Conservation (phyloP, 2,329 filamentous ascomycete genomes). For the Ceratocystis diversiconidia region DNA sequence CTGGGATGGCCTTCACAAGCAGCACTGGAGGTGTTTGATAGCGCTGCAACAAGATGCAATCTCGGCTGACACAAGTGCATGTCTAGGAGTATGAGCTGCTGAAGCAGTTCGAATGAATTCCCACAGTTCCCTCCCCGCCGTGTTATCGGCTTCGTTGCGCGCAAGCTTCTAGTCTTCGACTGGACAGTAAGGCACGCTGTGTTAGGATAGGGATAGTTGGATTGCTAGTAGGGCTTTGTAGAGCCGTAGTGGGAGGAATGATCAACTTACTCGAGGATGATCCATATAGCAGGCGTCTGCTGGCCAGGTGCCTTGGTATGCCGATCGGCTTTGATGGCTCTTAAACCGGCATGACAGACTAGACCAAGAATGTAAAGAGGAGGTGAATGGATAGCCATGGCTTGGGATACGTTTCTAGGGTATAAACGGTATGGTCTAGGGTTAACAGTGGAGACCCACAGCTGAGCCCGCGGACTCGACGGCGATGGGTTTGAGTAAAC, state of each 20-base stretch:
- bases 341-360: background rate
- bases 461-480: background rate
- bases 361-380: background rate
- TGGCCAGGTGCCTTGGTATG: conserved; percentile 44
- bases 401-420: background rate
- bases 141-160: conserved; percentile 42
- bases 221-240: background rate
- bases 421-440: background rate
- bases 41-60: conserved; percentile 34
- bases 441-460: background rate
- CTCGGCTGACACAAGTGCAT: background rate
- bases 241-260: conserved; percentile 12
- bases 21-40: conserved; percentile 43
- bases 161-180: conserved; percentile 60
- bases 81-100: conserved; percentile 37
- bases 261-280: conserved; percentile 45
- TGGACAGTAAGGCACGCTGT: conserved; percentile 51
- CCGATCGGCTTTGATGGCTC: background rate
- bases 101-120: conserved; percentile 56
- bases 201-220: conserved; percentile 19
- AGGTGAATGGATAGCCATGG: background rate
- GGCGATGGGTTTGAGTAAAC: background rate
- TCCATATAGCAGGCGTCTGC: conserved; percentile 58
- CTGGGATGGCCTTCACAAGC: conserved; percentile 22
- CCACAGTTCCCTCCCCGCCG: conserved; percentile 60